Percentiles rank a stretch among this genome's conserved stretches.
phyloP scores from a whole-genome alignment of 345 rosid species.

The Geranium rotundifolium region DNA sequence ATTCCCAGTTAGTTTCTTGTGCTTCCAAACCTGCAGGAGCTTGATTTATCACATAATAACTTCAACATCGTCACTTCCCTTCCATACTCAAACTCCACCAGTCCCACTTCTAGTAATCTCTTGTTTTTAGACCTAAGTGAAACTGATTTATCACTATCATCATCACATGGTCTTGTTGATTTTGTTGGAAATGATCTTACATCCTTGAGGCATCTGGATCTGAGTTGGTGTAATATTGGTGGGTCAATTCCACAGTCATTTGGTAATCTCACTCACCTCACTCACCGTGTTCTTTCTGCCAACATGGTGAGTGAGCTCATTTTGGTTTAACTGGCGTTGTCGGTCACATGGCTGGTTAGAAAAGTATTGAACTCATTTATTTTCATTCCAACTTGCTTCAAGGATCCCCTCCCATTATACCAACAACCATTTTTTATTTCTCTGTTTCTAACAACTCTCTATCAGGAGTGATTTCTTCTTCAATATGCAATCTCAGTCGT shows the following conservation, averaged over 20 bases:
- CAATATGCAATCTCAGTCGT: background rate
- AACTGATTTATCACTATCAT: background rate
- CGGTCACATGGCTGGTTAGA: background rate
- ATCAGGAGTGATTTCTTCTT: constrained; percentile 11
- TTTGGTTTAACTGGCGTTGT: too few species aligned
- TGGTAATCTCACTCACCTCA: background rate
- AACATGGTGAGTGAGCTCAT: constrained; percentile 15
- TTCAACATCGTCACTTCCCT: background rate
- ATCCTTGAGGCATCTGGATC: background rate
- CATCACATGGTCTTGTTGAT: background rate
- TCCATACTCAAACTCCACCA: background rate
- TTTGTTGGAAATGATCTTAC: background rate
- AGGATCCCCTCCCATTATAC: constrained; percentile 13
- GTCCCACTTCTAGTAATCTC: constrained; percentile 1
- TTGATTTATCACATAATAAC: background rate
- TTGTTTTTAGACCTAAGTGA: background rate
- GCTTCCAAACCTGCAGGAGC: background rate
- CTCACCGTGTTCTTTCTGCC: background rate
- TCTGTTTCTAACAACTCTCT: constrained; percentile 4
- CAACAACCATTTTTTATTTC: background rate
- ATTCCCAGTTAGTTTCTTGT: constrained; percentile 10
- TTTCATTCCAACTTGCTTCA: constrained; percentile 1
- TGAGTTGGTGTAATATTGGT: too few species aligned
- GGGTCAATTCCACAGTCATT: too few species aligned
- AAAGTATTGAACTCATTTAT: background rate